A percentile compares a stretch with the other conserved stretches of the same genome.
phyloP scores from a whole-genome alignment of 257 asterid species.

The Nicotiana sylvestris region DNA sequence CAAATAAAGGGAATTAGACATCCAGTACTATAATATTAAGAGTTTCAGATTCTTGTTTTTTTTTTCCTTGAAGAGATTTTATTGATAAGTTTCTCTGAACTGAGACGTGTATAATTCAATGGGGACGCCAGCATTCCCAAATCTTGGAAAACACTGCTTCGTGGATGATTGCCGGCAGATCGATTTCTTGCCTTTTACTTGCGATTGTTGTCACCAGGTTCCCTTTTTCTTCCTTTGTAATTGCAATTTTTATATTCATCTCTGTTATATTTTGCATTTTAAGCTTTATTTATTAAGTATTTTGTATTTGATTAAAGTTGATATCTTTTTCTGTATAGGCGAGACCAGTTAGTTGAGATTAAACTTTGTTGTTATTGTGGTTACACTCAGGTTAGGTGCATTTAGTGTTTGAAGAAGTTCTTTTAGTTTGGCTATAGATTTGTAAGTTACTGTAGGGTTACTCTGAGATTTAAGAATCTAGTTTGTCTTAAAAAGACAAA shows the following conservation, averaged over 20 bases:
- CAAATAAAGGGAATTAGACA: background rate
- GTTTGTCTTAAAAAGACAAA: background rate
- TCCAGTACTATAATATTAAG: background rate
- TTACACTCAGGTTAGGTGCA: background rate
- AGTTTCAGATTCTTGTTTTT: background rate
- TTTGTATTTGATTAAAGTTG: background rate
- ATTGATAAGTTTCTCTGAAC: background rate
- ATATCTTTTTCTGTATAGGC: background rate
- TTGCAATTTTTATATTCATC: background rate
- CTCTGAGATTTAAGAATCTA: background rate
- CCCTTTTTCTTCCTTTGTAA: background rate
- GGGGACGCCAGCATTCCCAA: conserved; percentile 93
- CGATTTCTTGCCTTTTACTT: conserved; percentile 91
- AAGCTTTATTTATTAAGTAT: background rate
- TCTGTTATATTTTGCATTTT: background rate
- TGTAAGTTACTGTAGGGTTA: background rate
- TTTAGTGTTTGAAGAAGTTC: background rate
- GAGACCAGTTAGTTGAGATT: background rate
- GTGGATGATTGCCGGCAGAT: conserved; percentile 77
- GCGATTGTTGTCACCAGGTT: conserved; percentile 86
- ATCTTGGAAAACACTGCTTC: conserved; percentile 86
- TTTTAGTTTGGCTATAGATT: background rate
- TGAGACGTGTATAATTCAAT: conserved; percentile 19
- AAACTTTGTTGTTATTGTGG: background rate
- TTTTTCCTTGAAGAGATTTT: background rate